Base-by-base conservation (phyloP, 495 filamentous ascomycete genomes). In the Geoglossum glabrum region DNA sequence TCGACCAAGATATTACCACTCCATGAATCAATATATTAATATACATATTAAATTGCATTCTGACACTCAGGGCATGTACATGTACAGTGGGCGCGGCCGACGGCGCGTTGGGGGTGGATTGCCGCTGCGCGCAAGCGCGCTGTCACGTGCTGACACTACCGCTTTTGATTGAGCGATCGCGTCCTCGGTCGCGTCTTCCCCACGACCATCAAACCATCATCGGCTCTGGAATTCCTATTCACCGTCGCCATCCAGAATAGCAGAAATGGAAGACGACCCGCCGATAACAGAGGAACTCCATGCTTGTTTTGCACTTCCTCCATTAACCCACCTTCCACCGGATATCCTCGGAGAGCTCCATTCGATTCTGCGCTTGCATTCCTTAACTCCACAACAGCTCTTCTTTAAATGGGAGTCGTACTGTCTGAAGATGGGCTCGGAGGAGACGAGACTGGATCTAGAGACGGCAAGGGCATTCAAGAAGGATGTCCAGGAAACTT, bases 391-490 rank as follows among this genome's bases (percentile, higher is more conserved):
- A 27, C 78, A 95, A 65, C 90, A 98, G 63, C 74, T 96, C 19
- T 95, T 84, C 67, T 96, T 82, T 78, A 95, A 96, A 77, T 98
- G 92, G 92, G 90, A 98, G 64, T 87, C 87, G 0, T 97, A 95
- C 73, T 84, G 81, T 66, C 83, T 98, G 62, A 95, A 90, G 71
- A 92, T 96, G 85, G 80, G 80, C 5, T 64, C 74, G 38, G 85
- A 90, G 23, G 82, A 87, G 60, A 81, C 78, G 45, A 85, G 78
- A 55, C 66, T 90, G 57, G 77, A 80, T 59, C 66, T 89, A 27
- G 76, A 82, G 19, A 85, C 77, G 0, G 76, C 85, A 43, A 73
- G 81, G 56, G 75, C 78, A 45, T 86, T 98, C 61, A 95, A 93
- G 67, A 82, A 87, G 64, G 83, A 90, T 70, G 70, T 95, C 0